These are phyloP conservation scores for Candida ulmi DNA, from an alignment of 805 yeast genomes.

Conservation along the genomic window DNA sequence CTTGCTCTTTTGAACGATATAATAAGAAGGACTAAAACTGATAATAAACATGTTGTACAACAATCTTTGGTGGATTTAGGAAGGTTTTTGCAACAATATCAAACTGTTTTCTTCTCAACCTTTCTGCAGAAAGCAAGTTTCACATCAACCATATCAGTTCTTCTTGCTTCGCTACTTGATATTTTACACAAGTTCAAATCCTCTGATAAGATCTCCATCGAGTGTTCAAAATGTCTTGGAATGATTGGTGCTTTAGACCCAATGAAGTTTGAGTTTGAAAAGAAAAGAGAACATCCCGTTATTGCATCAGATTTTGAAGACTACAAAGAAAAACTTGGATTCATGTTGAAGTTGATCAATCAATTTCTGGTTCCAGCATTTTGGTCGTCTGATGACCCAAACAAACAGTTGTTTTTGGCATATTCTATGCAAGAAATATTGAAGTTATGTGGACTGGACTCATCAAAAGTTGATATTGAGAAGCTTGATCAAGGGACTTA, in stretches of 20 bases:
- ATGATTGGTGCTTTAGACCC: slow-evolving; percentile 73
- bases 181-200: slow-evolving; percentile 51
- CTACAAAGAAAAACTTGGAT: slow-evolving; percentile 54
- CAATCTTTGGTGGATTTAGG: slow-evolving; percentile 66
- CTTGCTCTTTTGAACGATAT: slow-evolving; percentile 42
- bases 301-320: slow-evolving; percentile 60
- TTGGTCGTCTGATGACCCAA: slow-evolving; percentile 87
- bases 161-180: slow-evolving; percentile 49
- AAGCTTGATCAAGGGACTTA: slow-evolving; percentile 20
- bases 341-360: slow-evolving; percentile 61
- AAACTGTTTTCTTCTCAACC: slow-evolving; percentile 40
- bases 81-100: slow-evolving; percentile 45
- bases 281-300: slow-evolving; percentile 37
- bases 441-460: slow-evolving; percentile 49
- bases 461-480: slow-evolving; percentile 26
- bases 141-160: slow-evolving; percentile 31
- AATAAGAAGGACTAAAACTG: slow-evolving; percentile 50
- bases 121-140: slow-evolving; percentile 32
- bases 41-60: slow-evolving; percentile 63
- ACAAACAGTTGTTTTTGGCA: slow-evolving; percentile 76
- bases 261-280: slow-evolving; percentile 41
- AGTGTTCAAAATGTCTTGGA: slow-evolving; percentile 68
- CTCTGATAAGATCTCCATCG: slow-evolving; percentile 43
- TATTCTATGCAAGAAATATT: slow-evolving; percentile 85
- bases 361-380: slow-evolving; percentile 74